Evolutionary conservation across 2,329 filamentous ascomycete species (phyloP).

Genomic region (Trichoderma koningii): DNA sequence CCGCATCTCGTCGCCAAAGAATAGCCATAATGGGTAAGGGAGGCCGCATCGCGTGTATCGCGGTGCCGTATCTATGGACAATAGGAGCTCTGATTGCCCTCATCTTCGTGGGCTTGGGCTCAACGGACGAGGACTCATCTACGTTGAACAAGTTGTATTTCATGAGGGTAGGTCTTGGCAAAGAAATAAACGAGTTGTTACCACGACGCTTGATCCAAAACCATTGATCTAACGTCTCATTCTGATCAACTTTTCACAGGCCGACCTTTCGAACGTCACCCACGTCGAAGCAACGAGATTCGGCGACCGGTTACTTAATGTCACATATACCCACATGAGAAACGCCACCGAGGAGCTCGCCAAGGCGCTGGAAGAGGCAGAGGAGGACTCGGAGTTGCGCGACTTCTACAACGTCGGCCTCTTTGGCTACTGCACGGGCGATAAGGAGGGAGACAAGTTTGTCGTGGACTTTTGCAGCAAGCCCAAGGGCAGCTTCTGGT

Average conservation of each 20-base stretch:
- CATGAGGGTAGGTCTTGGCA: conserved; percentile 10
- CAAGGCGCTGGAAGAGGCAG: conserved; percentile 15
- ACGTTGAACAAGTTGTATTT: conserved; percentile 8
- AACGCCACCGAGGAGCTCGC: conserved; percentile 17
- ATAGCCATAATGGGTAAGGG: conserved; percentile 9
- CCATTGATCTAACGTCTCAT: background rate
- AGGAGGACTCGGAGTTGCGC: conserved; percentile 4
- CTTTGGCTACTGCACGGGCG: conserved; percentile 20
- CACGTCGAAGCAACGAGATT: conserved; percentile 7
- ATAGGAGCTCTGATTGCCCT: conserved; percentile 14
- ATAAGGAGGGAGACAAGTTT: background rate
- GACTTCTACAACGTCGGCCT: conserved; percentile 23
- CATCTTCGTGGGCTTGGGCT: conserved; percentile 21
- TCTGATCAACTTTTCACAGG: conserved; percentile 7
- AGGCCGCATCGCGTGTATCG: conserved; percentile 12
- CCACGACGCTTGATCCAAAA: too few relatives aligned
- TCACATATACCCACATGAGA: conserved; percentile 10
- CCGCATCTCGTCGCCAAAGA: background rate
- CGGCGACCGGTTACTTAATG: conserved; percentile 9
- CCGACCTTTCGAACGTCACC: conserved; percentile 21
- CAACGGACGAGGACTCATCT: conserved; percentile 16
- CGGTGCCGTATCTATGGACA: conserved; percentile 17
- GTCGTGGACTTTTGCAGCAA: conserved; percentile 16
- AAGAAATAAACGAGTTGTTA: too few relatives aligned
- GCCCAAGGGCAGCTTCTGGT: conserved; percentile 22